Base-by-base conservation (phyloP, 129 eudicot species). In the Centella asiatica region DNA sequence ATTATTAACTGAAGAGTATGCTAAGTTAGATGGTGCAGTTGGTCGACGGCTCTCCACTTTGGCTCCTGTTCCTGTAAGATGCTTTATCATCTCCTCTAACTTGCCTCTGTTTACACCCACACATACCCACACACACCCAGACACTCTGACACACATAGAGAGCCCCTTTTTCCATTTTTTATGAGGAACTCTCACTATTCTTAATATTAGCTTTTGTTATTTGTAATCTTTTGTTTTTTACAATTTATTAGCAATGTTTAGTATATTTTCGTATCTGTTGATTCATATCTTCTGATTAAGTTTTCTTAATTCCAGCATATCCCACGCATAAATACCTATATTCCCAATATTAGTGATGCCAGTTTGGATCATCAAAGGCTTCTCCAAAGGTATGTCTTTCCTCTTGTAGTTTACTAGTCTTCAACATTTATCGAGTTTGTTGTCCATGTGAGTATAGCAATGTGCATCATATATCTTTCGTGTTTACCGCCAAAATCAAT, bases 351-450 rank as follows among this genome's bases (percentile, higher is more conserved):
- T 32, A 83, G 68, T 55, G 88, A 87, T 77, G 85, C 95, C 28
- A 87, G 76, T 69, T 54, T 87, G 82, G 95, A 83, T 72, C 87
- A 87, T 72, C 85, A 78, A 67, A 82, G 88, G 57, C 79, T 87
- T 53, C 78, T 80, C 65, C 80, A 80, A 14, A 87, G 95, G 95
- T 87, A 63, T n/a, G 74, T 46, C 28, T 64, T 73, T 59, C 48
- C 19, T 24, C 11, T 8, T 44, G 33, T 44, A 44, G 57, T 44
- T 53, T 26, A 23, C 9, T 44, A 28, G 37, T 46, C 17, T 58
- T 20, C 57, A 29, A 67, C 4, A 4, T 27, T 28, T 11, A 8
- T 23, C 24, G 5, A 4, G 29, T 29, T 18, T 40, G 9, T 31
- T 14, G 11, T 33, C 13, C 25, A 52, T 57, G 31, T 57, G 9